Conservation (phyloP, 2,329 filamentous ascomycete genomes). For the Dendryphion nanum region DNA sequence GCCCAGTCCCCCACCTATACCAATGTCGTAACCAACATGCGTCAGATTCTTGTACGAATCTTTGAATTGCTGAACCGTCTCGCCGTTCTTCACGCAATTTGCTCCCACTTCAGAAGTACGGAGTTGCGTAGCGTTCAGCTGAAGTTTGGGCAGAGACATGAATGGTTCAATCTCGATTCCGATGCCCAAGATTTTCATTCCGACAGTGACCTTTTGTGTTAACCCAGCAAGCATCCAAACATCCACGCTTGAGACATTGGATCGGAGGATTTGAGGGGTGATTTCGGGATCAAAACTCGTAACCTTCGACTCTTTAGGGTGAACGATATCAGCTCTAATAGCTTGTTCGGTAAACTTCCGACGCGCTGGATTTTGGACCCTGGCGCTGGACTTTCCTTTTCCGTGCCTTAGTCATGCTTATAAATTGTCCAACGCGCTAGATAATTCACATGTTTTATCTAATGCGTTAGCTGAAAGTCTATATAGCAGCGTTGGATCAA, state of each 20-base stretch:
- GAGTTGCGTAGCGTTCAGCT: slow-evolving; percentile 2
- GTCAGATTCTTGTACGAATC: slow-evolving; percentile 1
- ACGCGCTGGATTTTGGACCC: no score
- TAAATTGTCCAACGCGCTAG: no score
- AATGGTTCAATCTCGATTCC: neutral
- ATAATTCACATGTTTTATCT: neutral
- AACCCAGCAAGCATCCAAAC: slow-evolving; percentile 1
- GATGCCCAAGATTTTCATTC: neutral
- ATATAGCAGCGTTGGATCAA: no score
- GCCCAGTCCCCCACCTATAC: slow-evolving; percentile 1
- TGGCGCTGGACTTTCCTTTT: no score
- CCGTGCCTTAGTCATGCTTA: no score
- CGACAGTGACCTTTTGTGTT: neutral
- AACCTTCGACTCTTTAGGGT: slow-evolving; percentile 1
- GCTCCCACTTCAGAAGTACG: neutral
- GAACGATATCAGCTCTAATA: slow-evolving; percentile 2
- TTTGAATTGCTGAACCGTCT: slow-evolving; percentile 3
- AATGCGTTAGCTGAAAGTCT: neutral
- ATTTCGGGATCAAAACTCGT: slow-evolving; percentile 1
- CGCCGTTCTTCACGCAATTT: slow-evolving; percentile 2
- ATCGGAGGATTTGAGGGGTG: slow-evolving; percentile 1
- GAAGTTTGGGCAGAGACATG: slow-evolving; percentile 4
- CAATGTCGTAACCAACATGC: slow-evolving; percentile 4
- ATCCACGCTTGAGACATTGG: slow-evolving; percentile 1
- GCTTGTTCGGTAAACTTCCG: neutral